Conservation (phyloP, 345 rosid species). For the Ailanthus altissimus region DNA sequence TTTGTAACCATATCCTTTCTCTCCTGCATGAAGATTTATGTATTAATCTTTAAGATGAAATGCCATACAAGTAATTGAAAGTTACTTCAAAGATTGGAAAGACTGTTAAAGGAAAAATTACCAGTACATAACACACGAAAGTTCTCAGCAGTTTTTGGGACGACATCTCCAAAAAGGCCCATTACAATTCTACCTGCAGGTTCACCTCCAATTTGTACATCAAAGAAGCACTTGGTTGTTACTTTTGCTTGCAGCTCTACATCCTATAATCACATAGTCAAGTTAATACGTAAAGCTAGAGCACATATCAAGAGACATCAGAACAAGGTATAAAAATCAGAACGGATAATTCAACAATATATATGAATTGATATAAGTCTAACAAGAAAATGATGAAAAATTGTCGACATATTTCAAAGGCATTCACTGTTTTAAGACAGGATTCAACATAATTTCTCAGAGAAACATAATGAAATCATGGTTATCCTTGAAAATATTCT, state of each 20-base stretch:
- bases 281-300: neutral
- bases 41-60: constrained; percentile 16
- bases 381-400: neutral
- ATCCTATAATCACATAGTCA: constrained; percentile 42
- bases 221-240: constrained; percentile 81
- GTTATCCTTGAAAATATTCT: neutral
- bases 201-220: constrained; percentile 85
- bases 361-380: neutral
- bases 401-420: neutral
- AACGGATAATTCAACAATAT: neutral
- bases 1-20: constrained; percentile 81
- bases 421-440: neutral
- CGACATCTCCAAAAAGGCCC: constrained; percentile 82
- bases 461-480: neutral
- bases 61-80: neutral
- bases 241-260: constrained; percentile 74
- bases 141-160: constrained; percentile 84
- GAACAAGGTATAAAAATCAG: neutral
- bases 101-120: constrained; percentile 29
- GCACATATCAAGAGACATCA: neutral
- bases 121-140: constrained; percentile 88
- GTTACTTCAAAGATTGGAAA: neutral
- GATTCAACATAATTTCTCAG: neutral
- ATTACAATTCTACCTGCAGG: constrained; percentile 74
- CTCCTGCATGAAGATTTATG: constrained; percentile 51